A percentile compares a stretch with the other conserved stretches of the same genome.
Conservation (phyloP, 805 yeast species). For the Ogataea haglerorum region DNA sequence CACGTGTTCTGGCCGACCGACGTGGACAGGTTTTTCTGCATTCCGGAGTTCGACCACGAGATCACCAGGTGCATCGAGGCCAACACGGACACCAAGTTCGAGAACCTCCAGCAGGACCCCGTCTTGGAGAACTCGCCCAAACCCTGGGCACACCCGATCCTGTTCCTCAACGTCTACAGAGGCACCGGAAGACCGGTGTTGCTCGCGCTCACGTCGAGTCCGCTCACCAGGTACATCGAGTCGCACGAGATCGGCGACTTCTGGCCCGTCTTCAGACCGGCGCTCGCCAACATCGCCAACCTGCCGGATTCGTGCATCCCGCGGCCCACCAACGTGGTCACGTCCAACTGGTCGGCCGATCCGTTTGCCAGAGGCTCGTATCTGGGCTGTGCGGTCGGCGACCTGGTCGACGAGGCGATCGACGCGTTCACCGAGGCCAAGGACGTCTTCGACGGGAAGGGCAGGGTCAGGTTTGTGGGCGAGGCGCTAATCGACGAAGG, state of each 20-base stretch:
- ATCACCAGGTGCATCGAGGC: constrained; percentile 16
- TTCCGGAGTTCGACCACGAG: constrained; percentile 29
- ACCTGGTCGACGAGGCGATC: constrained; percentile 29
- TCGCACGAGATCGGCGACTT: constrained; percentile 35
- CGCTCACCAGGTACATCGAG: constrained; percentile 48
- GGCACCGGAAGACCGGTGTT: constrained; percentile 36
- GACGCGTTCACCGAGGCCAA: constrained; percentile 37
- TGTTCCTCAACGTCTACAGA: constrained; percentile 30
- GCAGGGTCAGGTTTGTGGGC: constrained; percentile 52
- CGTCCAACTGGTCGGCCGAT: constrained; percentile 49
- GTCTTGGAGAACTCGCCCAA: constrained; percentile 16
- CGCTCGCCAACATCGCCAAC: constrained; percentile 33
- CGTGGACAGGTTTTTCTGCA: constrained; percentile 31
- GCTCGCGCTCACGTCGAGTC: constrained; percentile 46
- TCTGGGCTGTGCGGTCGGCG: constrained; percentile 31
- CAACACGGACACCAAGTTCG: neutral
- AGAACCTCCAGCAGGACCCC: constrained; percentile 10
- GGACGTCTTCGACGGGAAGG: constrained; percentile 38
- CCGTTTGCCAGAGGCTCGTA: constrained; percentile 50
- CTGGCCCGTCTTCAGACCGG: constrained; percentile 45
- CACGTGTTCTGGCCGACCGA: constrained; percentile 43
- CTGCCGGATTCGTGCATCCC: constrained; percentile 22
- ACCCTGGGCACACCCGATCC: constrained; percentile 28
- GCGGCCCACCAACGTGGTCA: constrained; percentile 23
- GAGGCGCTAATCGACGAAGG: constrained; percentile 52